phyloP scores from a whole-genome alignment of 1,284 basidiomycete genomes.

The Pseudozyma thailandica region DNA sequence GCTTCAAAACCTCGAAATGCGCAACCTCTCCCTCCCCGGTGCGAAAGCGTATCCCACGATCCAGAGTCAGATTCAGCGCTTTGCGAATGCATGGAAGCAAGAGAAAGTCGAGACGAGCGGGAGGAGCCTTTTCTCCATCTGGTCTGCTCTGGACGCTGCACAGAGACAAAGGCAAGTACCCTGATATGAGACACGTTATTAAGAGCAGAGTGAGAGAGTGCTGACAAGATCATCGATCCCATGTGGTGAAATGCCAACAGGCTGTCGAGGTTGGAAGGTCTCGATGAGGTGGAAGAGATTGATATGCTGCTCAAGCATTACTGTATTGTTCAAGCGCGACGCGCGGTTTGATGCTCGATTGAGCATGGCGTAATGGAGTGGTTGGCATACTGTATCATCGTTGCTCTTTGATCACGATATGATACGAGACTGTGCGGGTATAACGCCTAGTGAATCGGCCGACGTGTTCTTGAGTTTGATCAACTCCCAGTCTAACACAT shows the following conservation, averaged over 20 bases:
- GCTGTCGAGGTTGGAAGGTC: constrained; percentile 58
- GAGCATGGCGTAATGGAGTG: too few relatives aligned
- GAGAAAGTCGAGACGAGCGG: constrained; percentile 5
- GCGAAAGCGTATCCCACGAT: constrained; percentile 57
- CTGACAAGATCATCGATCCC: not conserved
- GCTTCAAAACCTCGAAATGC: constrained; percentile 62
- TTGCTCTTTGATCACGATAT: too few relatives aligned
- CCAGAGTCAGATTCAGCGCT: constrained; percentile 43
- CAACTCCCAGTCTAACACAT: too few relatives aligned
- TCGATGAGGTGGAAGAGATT: constrained; percentile 67
- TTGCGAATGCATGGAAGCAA: constrained; percentile 21
- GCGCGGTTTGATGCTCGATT: not conserved
- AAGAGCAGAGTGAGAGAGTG: not conserved
- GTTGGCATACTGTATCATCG: too few relatives aligned
- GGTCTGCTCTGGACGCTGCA: constrained; percentile 29
- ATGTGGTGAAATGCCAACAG: constrained; percentile 7
- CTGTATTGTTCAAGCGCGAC: constrained; percentile 39
- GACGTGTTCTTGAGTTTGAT: too few relatives aligned
- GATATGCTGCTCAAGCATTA: constrained; percentile 67
- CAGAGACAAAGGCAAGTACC: constrained; percentile 44
- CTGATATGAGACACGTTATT: too few relatives aligned
- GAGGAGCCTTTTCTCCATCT: constrained; percentile 45
- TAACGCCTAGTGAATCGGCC: too few relatives aligned
- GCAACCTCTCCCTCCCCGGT: constrained; percentile 56
- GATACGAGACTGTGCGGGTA: too few relatives aligned